Percentiles rank a stretch among this genome's conserved stretches.
Conservation (phyloP, 768 basidiomycete species). For the Xerocomellus chrysenteron region DNA sequence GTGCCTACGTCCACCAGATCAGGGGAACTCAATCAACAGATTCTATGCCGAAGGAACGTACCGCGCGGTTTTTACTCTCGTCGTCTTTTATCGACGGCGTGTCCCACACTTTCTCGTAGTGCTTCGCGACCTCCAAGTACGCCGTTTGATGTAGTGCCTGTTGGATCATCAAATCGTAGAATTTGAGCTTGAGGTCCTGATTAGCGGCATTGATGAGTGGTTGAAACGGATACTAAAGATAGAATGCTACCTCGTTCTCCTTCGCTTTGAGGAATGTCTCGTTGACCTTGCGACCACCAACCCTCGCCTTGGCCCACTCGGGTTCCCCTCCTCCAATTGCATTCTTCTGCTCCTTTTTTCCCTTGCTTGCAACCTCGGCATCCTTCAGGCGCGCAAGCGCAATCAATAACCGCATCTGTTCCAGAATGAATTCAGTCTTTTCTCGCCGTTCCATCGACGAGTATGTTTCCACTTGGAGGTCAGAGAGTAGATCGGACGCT, state of each 20-base stretch:
- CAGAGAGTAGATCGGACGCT: constrained; percentile 89
- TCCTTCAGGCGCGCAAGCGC: constrained; percentile 77
- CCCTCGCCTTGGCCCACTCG: constrained; percentile 91
- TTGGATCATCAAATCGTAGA: constrained; percentile 95
- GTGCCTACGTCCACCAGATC: constrained; percentile 51
- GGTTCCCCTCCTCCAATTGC: constrained; percentile 69
- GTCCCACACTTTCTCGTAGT: constrained; percentile 97
- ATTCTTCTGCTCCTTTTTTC: constrained; percentile 51
- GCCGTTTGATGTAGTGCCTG: constrained; percentile 80
- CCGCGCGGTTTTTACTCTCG: constrained; percentile 65
- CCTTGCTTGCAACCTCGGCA: constrained; percentile 54
- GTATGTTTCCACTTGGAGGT: constrained; percentile 98
- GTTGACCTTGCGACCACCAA: constrained; percentile 92
- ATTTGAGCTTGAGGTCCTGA: constrained; percentile 94
- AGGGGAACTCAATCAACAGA: not conserved
- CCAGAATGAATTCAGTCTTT: constrained; percentile 97
- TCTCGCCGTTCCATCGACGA: constrained; percentile 97
- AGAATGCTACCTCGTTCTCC: constrained; percentile 69
- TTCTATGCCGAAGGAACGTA: constrained; percentile 34
- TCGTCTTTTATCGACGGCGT: constrained; percentile 93
- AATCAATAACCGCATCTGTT: constrained; percentile 92
- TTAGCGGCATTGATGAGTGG: not conserved
- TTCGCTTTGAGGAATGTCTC: constrained; percentile 87
- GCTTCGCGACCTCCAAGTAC: constrained; percentile 92
- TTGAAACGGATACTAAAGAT: not conserved